A percentile compares a stretch with the other conserved stretches of the same genome.
phyloP scores from a whole-genome alignment of 257 asterid genomes.

The Leonotis leonurus region DNA sequence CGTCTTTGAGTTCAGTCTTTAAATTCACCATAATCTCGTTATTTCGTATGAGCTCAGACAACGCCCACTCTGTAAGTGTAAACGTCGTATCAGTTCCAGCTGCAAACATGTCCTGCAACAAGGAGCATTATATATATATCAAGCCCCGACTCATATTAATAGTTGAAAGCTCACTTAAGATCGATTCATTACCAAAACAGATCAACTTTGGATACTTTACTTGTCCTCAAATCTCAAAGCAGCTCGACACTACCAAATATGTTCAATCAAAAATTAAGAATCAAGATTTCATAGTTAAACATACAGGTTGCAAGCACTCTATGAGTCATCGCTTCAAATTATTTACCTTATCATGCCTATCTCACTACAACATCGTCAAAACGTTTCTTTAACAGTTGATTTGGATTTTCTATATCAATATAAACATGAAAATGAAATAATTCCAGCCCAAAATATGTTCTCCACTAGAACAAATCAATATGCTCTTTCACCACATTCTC shows the following conservation, averaged over 20 bases:
- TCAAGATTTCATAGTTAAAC: background rate
- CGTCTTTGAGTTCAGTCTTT: constrained; percentile 25
- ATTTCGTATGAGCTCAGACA: constrained; percentile 39
- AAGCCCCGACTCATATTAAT: background rate
- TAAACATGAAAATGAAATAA: background rate
- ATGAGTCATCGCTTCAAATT: background rate
- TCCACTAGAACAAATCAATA: background rate
- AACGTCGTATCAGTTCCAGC: constrained; percentile 51
- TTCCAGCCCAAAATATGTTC: background rate
- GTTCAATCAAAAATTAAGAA: background rate
- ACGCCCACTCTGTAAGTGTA: constrained; percentile 38
- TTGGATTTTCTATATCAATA: background rate
- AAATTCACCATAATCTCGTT: constrained; percentile 17
- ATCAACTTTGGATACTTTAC: background rate
- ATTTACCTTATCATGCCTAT: too few species aligned
- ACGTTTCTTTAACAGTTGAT: background rate
- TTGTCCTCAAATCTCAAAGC: background rate
- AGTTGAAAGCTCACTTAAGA: background rate
- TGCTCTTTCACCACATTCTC: too few species aligned
- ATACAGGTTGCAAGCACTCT: background rate
- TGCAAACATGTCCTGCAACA: constrained; percentile 49
- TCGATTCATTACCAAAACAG: background rate
- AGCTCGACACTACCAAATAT: background rate
- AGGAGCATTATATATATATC: background rate
- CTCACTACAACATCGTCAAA: background rate